A percentile compares a stretch with the other conserved stretches of the same genome.
Evolutionary conservation across 352 stramenopile species (phyloP).

Genomic region (Globisporangium camurandrum): DNA sequence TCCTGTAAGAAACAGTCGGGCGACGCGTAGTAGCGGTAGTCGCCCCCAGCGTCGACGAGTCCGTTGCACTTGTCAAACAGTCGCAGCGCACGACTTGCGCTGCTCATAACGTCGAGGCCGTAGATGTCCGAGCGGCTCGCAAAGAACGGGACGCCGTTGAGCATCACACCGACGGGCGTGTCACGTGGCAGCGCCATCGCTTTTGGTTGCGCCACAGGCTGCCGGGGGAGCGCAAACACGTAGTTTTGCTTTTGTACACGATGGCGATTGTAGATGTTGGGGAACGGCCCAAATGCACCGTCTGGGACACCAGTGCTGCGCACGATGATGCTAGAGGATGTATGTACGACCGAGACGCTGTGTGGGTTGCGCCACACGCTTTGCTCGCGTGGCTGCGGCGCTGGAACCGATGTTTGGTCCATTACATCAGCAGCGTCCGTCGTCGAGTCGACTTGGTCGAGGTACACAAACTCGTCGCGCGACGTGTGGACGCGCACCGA

Average conservation of each 20-base stretch:
- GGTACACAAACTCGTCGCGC: constrained; percentile 26
- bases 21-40: constrained; percentile 70
- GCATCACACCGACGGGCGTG: constrained; percentile 51
- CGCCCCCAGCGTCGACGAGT: constrained; percentile 42
- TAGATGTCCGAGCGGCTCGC: constrained; percentile 28
- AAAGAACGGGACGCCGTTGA: constrained; percentile 70
- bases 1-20: constrained; percentile 56
- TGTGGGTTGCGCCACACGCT: constrained; percentile 47
- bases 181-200: constrained; percentile 29
- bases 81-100: constrained; percentile 22
- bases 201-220: constrained; percentile 18
- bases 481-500: constrained; percentile 37
- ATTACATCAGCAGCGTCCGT: constrained; percentile 15
- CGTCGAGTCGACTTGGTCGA: constrained; percentile 37
- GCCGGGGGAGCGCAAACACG: constrained; percentile 48
- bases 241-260: constrained; percentile 49
- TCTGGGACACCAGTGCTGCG: constrained; percentile 48
- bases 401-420: constrained; percentile 6
- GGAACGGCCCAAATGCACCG: constrained; percentile 47
- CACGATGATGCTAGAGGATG: constrained; percentile 41
- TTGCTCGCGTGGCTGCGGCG: constrained; percentile 4
- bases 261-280: constrained; percentile 53
- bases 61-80: constrained; percentile 71
- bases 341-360: constrained; percentile 42
- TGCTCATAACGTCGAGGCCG: constrained; percentile 32